These are phyloP conservation scores for Naganishia kalamii DNA, from an alignment of 768 basidiomycete genomes.

Conservation along the genomic window DNA sequence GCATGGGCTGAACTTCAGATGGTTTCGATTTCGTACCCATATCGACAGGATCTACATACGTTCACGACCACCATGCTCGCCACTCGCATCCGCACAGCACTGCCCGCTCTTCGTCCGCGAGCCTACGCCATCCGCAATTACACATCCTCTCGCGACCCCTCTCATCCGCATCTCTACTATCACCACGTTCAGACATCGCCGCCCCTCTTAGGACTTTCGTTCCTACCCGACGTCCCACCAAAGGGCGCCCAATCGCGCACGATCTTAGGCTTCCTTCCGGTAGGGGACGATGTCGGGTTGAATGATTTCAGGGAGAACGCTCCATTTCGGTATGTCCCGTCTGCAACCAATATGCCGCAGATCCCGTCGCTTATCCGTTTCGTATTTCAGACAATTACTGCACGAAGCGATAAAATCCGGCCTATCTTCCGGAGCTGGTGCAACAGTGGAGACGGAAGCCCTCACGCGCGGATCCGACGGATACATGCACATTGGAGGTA, in stretches of 20 bases:
- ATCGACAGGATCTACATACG: too few species aligned
- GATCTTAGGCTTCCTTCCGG: slow-evolving; percentile 39
- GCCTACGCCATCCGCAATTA: background rate
- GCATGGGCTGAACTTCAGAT: background rate
- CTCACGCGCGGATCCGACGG: slow-evolving; percentile 39
- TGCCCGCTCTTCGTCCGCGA: background rate
- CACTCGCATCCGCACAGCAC: background rate
- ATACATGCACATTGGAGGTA: slow-evolving; percentile 45
- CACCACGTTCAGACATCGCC: slow-evolving; percentile 29
- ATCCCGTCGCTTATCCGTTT: background rate
- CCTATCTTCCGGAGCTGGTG: slow-evolving; percentile 26
- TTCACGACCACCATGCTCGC: background rate
- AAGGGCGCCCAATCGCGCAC: slow-evolving; percentile 27
- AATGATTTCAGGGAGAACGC: slow-evolving; percentile 40
- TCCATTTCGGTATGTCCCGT: slow-evolving; percentile 34
- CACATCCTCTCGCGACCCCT: slow-evolving; percentile 30
- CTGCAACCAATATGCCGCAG: background rate
- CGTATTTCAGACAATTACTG: slow-evolving; percentile 20
- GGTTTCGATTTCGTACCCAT: too few species aligned
- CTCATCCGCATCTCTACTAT: slow-evolving; percentile 41
- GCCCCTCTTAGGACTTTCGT: slow-evolving; percentile 33
- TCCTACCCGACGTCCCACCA: slow-evolving; percentile 34
- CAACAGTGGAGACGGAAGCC: slow-evolving; percentile 38
- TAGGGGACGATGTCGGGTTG: slow-evolving; percentile 27
- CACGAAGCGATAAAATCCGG: slow-evolving; percentile 32